phyloP scores from a whole-genome alignment of 1,139 yeast species.

The Hyphopichia buzzinii region DNA sequence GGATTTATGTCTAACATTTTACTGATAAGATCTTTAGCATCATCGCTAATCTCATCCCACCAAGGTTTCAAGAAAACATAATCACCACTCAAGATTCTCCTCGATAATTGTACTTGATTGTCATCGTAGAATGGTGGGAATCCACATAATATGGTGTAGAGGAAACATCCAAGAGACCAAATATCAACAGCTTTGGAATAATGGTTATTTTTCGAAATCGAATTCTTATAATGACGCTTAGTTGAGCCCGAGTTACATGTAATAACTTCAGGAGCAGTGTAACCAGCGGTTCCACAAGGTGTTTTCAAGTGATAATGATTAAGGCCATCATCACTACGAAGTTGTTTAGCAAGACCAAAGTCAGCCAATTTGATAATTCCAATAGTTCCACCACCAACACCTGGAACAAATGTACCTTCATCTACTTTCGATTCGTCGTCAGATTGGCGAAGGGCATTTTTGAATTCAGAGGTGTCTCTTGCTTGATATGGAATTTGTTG shows the following conservation, averaged over 20 bases:
- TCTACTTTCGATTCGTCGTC: constrained; percentile 79
- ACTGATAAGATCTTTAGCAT: constrained; percentile 68
- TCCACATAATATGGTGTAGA: constrained; percentile 87
- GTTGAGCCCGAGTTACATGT: constrained; percentile 27
- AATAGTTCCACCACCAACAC: constrained; percentile 52
- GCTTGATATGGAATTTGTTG: constrained; percentile 46
- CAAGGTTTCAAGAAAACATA: constrained; percentile 84
- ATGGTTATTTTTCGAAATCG: constrained; percentile 57
- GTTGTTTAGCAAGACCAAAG: constrained; percentile 56
- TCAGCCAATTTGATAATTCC: constrained; percentile 56
- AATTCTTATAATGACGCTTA: constrained; percentile 14
- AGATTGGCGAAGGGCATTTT: constrained; percentile 52
- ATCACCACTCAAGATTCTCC: constrained; percentile 80
- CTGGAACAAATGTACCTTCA: constrained; percentile 76
- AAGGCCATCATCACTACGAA: constrained; percentile 55
- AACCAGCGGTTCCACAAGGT: constrained; percentile 65
- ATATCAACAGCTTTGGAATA: constrained; percentile 91
- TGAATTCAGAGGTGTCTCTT: constrained; percentile 39
- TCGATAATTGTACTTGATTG: constrained; percentile 73
- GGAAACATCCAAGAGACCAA: constrained; percentile 95
- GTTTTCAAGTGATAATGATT: constrained; percentile 56
- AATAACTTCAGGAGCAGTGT: constrained; percentile 91
- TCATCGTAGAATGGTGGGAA: constrained; percentile 97
- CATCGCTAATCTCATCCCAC: constrained; percentile 91
- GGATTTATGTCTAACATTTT: constrained; percentile 63